Evolutionary conservation across 1,284 basidiomycete species (phyloP), one percentile per base, ranked within the genome.

Genomic region (Fistulinella staudtii): DNA sequence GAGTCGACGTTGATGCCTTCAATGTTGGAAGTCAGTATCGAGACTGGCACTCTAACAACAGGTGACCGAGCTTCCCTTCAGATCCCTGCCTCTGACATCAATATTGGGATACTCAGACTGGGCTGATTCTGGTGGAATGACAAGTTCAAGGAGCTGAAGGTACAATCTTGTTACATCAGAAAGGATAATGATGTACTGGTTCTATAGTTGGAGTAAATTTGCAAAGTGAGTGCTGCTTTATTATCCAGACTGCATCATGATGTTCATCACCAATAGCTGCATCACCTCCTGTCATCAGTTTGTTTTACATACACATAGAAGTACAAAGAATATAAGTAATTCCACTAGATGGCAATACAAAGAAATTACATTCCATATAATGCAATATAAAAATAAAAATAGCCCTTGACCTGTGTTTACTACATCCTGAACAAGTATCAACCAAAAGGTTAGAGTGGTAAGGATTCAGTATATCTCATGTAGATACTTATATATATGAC

Each of bases 21-120:
- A 17, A 46, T 42, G 13, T 49, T 39, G 1, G 52, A 54, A 13
- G 21, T 6, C 8, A 38, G 18, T n/a, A n/a, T n/a, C n/a, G n/a
- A n/a, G n/a, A n/a, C n/a, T n/a, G n/a, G n/a, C n/a, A n/a, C n/a
- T n/a, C n/a, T n/a, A n/a, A n/a, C n/a, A 2, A 30, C 31, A 1
- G 36, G 37, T 14, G 53, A 51, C 37, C 39, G 39, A 10, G 28
- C 13, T 13, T 48, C 47, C 11, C 21, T 58, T 38, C 31, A 25
- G 34, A 61, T 52, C 2, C 51, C 54, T 0, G 31, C 39, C 6
- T 50, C 45, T 14, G 52, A 63, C 0, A 39, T 49, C 1, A 55
- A 58, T 9, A 50, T 60, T 31, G 45, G 57, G 14, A 46, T 53
- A 18, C 43, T 58, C 8, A 53, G 57, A 30, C 61, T 63, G 4